These are phyloP conservation scores for Striga asiatica DNA, from an alignment of 257 asterid genomes.

Conservation along the genomic window DNA sequence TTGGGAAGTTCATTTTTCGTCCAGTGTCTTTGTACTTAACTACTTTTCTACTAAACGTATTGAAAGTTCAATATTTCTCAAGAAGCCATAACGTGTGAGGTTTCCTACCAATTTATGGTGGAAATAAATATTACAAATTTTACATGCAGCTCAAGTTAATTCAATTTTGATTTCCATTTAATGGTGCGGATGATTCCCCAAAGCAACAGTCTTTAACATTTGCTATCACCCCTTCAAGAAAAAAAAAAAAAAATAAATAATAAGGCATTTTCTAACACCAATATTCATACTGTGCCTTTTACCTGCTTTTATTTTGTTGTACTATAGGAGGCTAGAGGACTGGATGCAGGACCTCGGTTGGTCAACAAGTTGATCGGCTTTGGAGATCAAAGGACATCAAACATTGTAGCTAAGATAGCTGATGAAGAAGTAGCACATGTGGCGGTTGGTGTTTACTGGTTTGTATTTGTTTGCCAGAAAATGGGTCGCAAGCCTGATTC, in stretches of 20 bases:
- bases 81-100: neutral
- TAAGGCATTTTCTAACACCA: too few relatives aligned
- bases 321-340: conserved; percentile 90
- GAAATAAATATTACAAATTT: neutral
- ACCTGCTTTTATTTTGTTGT: neutral
- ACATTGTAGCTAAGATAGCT: conserved; percentile 70
- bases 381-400: conserved; percentile 80
- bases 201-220: too few relatives aligned
- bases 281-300: neutral
- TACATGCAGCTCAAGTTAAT: neutral
- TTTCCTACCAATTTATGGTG: neutral
- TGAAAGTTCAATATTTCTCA: too few relatives aligned
- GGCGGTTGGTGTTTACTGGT: conserved; percentile 91
- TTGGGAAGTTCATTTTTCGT: neutral
- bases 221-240: too few relatives aligned
- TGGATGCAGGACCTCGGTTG: conserved; percentile 96
- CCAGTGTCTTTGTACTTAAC: neutral
- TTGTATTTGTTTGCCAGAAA: conserved; percentile 66
- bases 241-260: too few relatives aligned
- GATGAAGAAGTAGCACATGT: conserved; percentile 96
- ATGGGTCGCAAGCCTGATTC: conserved; percentile 52
- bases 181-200: too few relatives aligned
- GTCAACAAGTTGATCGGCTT: conserved; percentile 69
- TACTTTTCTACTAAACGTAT: neutral
- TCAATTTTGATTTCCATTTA: neutral